Conservation (phyloP, 345 rosid species). For the Euphorbia pulcherrima region DNA sequence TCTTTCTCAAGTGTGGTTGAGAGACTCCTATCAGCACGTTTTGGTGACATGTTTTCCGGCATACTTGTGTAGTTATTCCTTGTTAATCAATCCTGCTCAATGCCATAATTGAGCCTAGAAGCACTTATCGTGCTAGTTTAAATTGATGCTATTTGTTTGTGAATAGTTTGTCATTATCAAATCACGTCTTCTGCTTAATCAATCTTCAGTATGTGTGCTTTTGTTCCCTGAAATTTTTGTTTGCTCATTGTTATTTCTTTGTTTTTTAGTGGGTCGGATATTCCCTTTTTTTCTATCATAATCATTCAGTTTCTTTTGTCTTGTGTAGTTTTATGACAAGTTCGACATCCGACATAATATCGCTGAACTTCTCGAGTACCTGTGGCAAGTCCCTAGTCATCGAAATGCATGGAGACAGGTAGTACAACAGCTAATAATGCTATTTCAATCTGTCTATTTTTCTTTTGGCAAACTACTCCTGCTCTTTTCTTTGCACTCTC, state of each 20-base stretch:
- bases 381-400: constrained; percentile 99
- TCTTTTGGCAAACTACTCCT: constrained; percentile 9
- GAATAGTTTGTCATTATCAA: too few species aligned
- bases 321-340: constrained; percentile 91
- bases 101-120: too few species aligned
- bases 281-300: not conserved
- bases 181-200: too few species aligned
- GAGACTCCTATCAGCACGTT: too few species aligned
- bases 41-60: too few species aligned
- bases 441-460: constrained; percentile 1
- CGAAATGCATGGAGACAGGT: constrained; percentile 98
- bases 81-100: too few species aligned
- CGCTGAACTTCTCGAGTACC: constrained; percentile 93
- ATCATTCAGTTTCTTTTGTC: constrained; percentile 11
- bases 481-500: constrained; percentile 1
- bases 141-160: too few species aligned
- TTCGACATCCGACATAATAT: constrained; percentile 96
- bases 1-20: too few species aligned
- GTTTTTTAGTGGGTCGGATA: not conserved
- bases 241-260: not conserved
- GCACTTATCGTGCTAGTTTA: too few species aligned
- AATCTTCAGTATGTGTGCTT: too few species aligned
- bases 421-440: constrained; percentile 7
- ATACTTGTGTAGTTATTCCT: too few species aligned
- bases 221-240: too few species aligned